Conservation (phyloP, 495 filamentous ascomycete species). For the Xylaria palmicola region DNA sequence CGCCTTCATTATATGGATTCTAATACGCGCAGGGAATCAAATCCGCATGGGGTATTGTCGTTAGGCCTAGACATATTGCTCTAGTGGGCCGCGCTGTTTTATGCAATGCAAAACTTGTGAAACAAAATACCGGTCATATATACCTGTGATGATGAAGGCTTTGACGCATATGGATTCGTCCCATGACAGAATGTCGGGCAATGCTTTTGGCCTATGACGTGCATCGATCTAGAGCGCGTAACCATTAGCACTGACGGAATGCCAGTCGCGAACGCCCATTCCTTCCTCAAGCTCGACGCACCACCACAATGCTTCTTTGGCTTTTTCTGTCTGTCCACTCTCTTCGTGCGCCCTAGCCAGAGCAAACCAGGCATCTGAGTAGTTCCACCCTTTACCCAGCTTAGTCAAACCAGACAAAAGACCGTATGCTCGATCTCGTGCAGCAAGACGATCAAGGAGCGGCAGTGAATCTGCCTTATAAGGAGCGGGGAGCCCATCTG, state of each 20-base stretch:
- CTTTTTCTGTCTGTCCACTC: slow-evolving; percentile 76
- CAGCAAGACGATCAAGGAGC: slow-evolving; percentile 73
- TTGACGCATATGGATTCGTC: neutral
- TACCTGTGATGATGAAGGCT: neutral
- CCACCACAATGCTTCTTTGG: slow-evolving; percentile 76
- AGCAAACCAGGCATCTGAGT: slow-evolving; percentile 89
- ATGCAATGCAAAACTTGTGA: neutral
- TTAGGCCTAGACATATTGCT: slow-evolving; percentile 18
- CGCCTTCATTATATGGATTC: slow-evolving; percentile 23
- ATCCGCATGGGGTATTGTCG: slow-evolving; percentile 26
- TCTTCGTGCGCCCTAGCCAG: slow-evolving; percentile 84
- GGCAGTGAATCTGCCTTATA: slow-evolving; percentile 54
- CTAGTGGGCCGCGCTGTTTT: neutral
- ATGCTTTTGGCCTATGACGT: slow-evolving; percentile 4
- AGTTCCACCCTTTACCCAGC: slow-evolving; percentile 86
- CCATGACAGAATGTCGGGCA: neutral
- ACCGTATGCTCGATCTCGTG: slow-evolving; percentile 81
- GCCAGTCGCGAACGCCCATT: slow-evolving; percentile 61
- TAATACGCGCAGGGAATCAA: slow-evolving; percentile 13
- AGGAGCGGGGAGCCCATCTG: slow-evolving; percentile 41
- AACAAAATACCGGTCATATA: neutral
- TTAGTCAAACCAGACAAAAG: slow-evolving; percentile 79
- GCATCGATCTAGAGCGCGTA: slow-evolving; percentile 51
- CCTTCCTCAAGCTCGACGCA: slow-evolving; percentile 72
- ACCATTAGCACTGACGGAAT: slow-evolving; percentile 51